phyloP scores from a whole-genome alignment of 768 basidiomycete genomes.

The Lyophyllum atratum region DNA sequence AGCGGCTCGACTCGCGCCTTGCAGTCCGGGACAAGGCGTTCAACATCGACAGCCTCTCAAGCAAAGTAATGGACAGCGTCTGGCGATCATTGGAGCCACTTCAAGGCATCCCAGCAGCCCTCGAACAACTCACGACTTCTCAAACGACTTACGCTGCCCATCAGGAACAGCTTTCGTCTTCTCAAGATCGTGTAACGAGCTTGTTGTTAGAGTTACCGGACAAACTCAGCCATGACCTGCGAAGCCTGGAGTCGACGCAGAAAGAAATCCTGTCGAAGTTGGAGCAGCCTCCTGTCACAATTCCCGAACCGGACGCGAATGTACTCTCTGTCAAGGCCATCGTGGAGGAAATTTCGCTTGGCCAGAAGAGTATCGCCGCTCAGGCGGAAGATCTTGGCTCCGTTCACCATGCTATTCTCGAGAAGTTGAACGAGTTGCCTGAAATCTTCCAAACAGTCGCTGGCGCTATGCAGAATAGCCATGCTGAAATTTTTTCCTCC shows the following conservation, averaged over 20 bases:
- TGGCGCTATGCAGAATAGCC: slow-evolving; percentile 56
- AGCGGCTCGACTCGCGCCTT: slow-evolving; percentile 79
- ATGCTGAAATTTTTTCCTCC: slow-evolving; percentile 62
- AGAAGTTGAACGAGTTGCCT: slow-evolving; percentile 61
- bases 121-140: slow-evolving; percentile 42
- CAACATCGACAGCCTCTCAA: slow-evolving; percentile 58
- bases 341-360: slow-evolving; percentile 50
- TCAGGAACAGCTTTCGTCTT: slow-evolving; percentile 38
- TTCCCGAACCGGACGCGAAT: slow-evolving; percentile 29
- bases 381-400: slow-evolving; percentile 51
- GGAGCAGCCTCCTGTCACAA: slow-evolving; percentile 22
- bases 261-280: slow-evolving; percentile 33
- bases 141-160: slow-evolving; percentile 42
- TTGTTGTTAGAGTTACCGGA: slow-evolving; percentile 50
- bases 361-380: slow-evolving; percentile 49
- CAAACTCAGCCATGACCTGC: slow-evolving; percentile 45
- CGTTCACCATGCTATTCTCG: slow-evolving; percentile 52
- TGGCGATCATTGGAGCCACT: slow-evolving; percentile 42
- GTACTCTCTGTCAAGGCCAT: slow-evolving; percentile 48
- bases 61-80: slow-evolving; percentile 57
- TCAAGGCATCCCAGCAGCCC: slow-evolving; percentile 36
- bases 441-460: slow-evolving; percentile 55
- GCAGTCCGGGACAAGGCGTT: slow-evolving; percentile 75
- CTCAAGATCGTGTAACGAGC: slow-evolving; percentile 40
- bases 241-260: slow-evolving; percentile 41